Evolutionary conservation across 2,329 filamentous ascomycete genomes (phyloP).

Genomic region (Alternaria sp.): DNA sequence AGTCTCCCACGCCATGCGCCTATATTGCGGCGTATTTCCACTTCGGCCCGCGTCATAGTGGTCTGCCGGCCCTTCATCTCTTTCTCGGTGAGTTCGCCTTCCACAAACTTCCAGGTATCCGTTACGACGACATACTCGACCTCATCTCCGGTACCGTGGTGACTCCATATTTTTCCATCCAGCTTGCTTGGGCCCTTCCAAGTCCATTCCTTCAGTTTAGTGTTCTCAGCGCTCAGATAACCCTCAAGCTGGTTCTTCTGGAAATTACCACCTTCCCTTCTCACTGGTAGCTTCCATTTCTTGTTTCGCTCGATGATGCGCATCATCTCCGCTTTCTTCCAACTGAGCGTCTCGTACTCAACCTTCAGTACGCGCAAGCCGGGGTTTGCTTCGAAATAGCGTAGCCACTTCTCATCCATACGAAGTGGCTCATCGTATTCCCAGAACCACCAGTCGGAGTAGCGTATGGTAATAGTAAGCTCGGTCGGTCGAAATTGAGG

Average conservation of each 20-base stretch:
- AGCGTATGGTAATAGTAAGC: slow-evolving; percentile 57
- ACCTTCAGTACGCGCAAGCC: slow-evolving; percentile 13
- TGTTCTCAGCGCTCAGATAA: slow-evolving; percentile 13
- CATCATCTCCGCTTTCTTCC: slow-evolving; percentile 21
- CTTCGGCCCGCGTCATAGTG: background rate
- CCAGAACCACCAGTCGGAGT: slow-evolving; percentile 71
- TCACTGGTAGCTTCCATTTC: slow-evolving; percentile 9
- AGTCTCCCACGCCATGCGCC: background rate
- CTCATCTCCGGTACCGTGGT: slow-evolving; percentile 10
- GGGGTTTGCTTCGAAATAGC: background rate
- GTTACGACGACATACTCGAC: slow-evolving; percentile 13
- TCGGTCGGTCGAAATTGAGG: slow-evolving; percentile 7
- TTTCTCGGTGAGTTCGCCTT: background rate
- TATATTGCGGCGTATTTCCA: background rate
- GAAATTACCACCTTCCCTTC: background rate
- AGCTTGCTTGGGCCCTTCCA: slow-evolving; percentile 18
- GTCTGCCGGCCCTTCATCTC: background rate
- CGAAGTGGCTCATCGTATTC: slow-evolving; percentile 89
- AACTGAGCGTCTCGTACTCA: slow-evolving; percentile 18
- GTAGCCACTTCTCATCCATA: slow-evolving; percentile 10
- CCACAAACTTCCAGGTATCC: slow-evolving; percentile 14
- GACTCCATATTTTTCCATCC: slow-evolving; percentile 6
- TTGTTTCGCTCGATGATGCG: slow-evolving; percentile 16
- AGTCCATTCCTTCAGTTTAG: slow-evolving; percentile 15
- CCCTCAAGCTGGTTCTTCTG: slow-evolving; percentile 3